Evolutionary conservation across 73 alveolate species (phyloP).

Genomic region (Uronychia setigera): DNA sequence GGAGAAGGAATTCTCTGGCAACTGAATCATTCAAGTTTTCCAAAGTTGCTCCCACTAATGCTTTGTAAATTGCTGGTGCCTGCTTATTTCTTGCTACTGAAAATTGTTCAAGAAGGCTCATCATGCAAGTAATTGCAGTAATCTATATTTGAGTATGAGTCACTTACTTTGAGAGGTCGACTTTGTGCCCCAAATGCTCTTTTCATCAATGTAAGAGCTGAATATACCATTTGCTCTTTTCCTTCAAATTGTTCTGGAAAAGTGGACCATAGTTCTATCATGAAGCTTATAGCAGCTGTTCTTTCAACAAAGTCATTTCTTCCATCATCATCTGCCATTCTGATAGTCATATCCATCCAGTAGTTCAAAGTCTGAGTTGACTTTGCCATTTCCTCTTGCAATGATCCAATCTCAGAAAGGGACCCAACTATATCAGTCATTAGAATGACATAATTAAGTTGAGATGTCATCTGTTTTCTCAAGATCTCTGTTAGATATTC

Average conservation of each 20-base stretch:
- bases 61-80: conserved; percentile 57
- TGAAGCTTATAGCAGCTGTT: conserved; percentile 69
- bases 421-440: conserved; percentile 10
- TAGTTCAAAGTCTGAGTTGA: conserved; percentile 64
- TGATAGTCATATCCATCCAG: conserved; percentile 73
- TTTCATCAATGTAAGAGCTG: conserved; percentile 50
- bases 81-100: conserved; percentile 35
- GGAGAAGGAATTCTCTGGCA: conserved; percentile 50
- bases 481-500: conserved; percentile 13
- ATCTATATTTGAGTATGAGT: conserved; percentile 3
- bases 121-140: conserved; percentile 24
- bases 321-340: conserved; percentile 80
- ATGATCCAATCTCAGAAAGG: conserved; percentile 2
- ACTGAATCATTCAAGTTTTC: conserved; percentile 49
- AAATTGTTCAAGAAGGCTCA: conserved; percentile 51
- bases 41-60: conserved; percentile 40
- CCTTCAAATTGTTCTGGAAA: conserved; percentile 62
- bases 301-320: conserved; percentile 67
- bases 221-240: conserved; percentile 67
- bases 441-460: conserved; percentile 5
- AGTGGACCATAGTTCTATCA: conserved; percentile 69
- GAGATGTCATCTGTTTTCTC: conserved; percentile 6
- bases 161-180: conserved; percentile 41
- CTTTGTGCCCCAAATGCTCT: conserved; percentile 44
- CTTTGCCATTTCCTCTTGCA: conserved; percentile 7